Evolutionary conservation across 352 stramenopile species (phyloP).

Genomic region (Pythium periplocum): DNA sequence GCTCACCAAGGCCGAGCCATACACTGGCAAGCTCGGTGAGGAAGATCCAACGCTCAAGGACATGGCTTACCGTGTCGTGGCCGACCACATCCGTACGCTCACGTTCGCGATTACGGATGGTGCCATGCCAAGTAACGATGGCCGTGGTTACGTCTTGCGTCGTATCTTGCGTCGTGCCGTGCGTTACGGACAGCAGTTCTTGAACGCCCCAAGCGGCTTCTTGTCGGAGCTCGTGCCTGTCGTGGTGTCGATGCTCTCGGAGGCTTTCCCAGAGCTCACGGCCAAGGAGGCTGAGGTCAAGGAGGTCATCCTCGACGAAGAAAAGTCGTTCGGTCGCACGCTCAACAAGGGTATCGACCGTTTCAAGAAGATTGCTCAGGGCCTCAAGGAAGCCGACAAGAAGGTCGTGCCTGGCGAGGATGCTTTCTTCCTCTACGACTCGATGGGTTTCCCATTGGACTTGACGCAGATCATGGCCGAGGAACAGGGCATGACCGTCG

Average conservation of each 20-base stretch:
- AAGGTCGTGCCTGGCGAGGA: conserved; percentile 90
- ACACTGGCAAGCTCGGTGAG: conserved; percentile 80
- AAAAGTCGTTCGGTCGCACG: conserved; percentile 93
- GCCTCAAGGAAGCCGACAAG: conserved; percentile 54
- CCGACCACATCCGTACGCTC: conserved; percentile 97
- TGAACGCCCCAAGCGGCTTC: conserved; percentile 94
- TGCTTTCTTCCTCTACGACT: conserved; percentile 99
- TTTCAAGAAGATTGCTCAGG: conserved; percentile 85
- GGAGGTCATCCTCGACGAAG: conserved; percentile 96
- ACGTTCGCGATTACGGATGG: conserved; percentile 98
- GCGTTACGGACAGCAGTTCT: conserved; percentile 97
- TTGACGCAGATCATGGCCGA: conserved; percentile 98
- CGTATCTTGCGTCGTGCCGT: conserved; percentile 97
- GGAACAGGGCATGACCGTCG: conserved; percentile 91
- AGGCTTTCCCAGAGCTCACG: conserved; percentile 95
- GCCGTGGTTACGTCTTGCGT: conserved; percentile 97
- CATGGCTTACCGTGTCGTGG: conserved; percentile 94
- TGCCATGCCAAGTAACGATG: conserved; percentile 95
- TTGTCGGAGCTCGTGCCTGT: conserved; percentile 92
- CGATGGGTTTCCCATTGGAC: conserved; percentile 98
- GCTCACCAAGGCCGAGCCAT: conserved; percentile 68
- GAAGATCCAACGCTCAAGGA: conserved; percentile 88
- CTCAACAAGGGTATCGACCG: conserved; percentile 92
- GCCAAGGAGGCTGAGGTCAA: conserved; percentile 87
- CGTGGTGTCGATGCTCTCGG: conserved; percentile 92